Base-by-base conservation (phyloP, 257 asterid genomes). In the Petunia axillaris region DNA sequence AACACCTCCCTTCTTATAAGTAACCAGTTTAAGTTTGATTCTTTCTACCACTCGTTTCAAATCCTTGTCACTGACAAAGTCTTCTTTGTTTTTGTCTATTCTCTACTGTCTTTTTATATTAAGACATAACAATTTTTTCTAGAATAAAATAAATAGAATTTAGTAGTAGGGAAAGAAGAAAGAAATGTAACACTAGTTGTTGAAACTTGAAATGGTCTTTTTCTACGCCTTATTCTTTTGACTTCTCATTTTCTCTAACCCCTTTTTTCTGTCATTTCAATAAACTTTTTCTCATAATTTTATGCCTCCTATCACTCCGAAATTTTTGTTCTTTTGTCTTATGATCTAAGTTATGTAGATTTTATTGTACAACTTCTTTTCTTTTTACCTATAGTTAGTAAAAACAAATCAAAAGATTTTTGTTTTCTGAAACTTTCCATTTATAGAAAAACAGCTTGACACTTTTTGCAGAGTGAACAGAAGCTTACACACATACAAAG, bases 381-480 rank as follows among this genome's bases (percentile, higher is more conserved):
- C 16, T 41, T 25, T 25, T 25, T 25, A 25, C 25, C 25, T 71
- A n/a, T 43, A n/a, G 55, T n/a, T 46, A 1, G 58, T 25, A 68
- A 9, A 68, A 16, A 44, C 3, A 37, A 37, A 16, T 35, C 43
- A 35, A 35, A 36, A 63, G 64, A 64, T 44, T 63, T 78, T 63
- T 78, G 1, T 7, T 80, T 6, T 77, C 8, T 75, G 81, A 48
- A 58, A 39, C 63, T 39, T 64, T 40, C 63, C n/a, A 4, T 75
- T 79, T 79, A 76, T 71, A 64, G 48, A 25, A 39, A 25, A 78
- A 64, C 60, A 62, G 46, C n/a, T 64, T 77, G 68, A 85, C 82
- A 73, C 83, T 83, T 87, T 80, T 84, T 80, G 64, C 84, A 82
- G 76, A 80, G 36, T 16, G 81, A 46, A 71, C 60, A 81, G 70